These are phyloP conservation scores for Russula olivacea DNA, from an alignment of 768 basidiomycete genomes.

Conservation along the genomic window DNA sequence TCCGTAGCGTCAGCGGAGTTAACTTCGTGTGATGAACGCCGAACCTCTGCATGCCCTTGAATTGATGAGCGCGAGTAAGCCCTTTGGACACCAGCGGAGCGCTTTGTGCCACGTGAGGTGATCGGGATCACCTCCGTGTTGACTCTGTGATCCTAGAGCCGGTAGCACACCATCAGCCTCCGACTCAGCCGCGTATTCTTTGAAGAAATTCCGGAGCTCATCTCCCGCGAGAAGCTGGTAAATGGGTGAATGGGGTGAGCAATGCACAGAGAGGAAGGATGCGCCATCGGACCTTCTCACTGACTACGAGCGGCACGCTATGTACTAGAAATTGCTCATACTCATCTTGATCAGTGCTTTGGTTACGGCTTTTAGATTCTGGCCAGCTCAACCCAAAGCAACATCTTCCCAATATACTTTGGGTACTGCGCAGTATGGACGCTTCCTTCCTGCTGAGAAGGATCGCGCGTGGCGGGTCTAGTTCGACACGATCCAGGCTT, in stretches of 20 bases:
- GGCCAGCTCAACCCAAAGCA: constrained; percentile 50
- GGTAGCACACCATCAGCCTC: constrained; percentile 40
- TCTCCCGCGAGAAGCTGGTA: constrained; percentile 55
- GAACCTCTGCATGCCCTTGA: constrained; percentile 93
- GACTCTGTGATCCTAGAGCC: constrained; percentile 17
- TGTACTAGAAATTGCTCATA: constrained; percentile 64
- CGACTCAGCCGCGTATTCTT: constrained; percentile 60
- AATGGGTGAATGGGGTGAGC: constrained; percentile 15
- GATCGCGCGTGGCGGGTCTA: constrained; percentile 53
- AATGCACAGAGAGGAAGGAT: background rate
- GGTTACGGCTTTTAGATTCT: constrained; percentile 28
- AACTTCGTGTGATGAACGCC: background rate
- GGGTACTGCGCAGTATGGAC: constrained; percentile 41
- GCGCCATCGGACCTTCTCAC: constrained; percentile 50
- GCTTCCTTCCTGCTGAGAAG: constrained; percentile 66
- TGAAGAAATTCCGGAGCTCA: constrained; percentile 72
- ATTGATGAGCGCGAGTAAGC: constrained; percentile 78
- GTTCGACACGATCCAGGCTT: constrained; percentile 37
- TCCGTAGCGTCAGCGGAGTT: constrained; percentile 6
- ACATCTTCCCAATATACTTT: constrained; percentile 56
- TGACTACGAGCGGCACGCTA: constrained; percentile 62
- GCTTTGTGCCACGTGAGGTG: constrained; percentile 55
- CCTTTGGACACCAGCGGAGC: constrained; percentile 76
- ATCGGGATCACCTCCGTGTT: background rate
- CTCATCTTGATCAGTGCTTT: constrained; percentile 30